Evolutionary conservation across 2,329 filamentous ascomycete genomes (phyloP).

Genomic region (Aspergillus udagawae): DNA sequence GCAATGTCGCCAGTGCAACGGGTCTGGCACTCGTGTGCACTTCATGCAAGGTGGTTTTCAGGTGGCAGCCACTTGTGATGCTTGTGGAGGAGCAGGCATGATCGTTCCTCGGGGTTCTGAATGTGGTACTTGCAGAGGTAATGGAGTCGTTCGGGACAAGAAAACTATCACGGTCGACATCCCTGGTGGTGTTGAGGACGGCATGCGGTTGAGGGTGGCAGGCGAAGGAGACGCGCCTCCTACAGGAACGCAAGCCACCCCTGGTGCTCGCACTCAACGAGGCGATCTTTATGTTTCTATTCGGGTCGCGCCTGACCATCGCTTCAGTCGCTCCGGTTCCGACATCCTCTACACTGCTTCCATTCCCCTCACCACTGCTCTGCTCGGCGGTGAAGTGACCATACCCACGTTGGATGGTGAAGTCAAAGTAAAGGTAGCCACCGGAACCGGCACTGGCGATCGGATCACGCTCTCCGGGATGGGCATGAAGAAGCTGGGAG

Average conservation of each 20-base stretch:
- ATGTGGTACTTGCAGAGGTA: slow-evolving; percentile 73
- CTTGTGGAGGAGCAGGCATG: slow-evolving; percentile 75
- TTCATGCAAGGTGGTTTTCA: slow-evolving; percentile 92
- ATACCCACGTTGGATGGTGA: slow-evolving; percentile 88
- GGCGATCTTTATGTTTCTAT: slow-evolving; percentile 93
- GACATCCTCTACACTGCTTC: slow-evolving; percentile 90
- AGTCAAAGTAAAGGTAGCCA: slow-evolving; percentile 84
- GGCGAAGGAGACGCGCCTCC: slow-evolving; percentile 83
- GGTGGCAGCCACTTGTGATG: slow-evolving; percentile 82
- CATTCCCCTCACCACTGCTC: slow-evolving; percentile 86
- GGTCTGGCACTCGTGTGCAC: slow-evolving; percentile 81
- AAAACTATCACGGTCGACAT: slow-evolving; percentile 88
- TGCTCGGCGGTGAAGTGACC: slow-evolving; percentile 83
- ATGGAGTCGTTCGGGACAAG: slow-evolving; percentile 77
- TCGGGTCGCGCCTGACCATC: slow-evolving; percentile 79
- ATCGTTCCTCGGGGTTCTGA: slow-evolving; percentile 74
- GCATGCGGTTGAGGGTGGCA: slow-evolving; percentile 82
- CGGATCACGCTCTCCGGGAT: slow-evolving; percentile 82
- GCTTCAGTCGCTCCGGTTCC: slow-evolving; percentile 81
- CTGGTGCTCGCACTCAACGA: slow-evolving; percentile 61
- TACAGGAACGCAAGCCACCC: slow-evolving; percentile 65
- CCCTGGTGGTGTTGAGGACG: slow-evolving; percentile 91
- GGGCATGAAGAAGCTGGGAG: slow-evolving; percentile 85
- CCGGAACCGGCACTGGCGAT: slow-evolving; percentile 89
- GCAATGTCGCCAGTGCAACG: slow-evolving; percentile 75